Conservation (phyloP, 768 basidiomycete genomes). For the Mycena chlorophos region DNA sequence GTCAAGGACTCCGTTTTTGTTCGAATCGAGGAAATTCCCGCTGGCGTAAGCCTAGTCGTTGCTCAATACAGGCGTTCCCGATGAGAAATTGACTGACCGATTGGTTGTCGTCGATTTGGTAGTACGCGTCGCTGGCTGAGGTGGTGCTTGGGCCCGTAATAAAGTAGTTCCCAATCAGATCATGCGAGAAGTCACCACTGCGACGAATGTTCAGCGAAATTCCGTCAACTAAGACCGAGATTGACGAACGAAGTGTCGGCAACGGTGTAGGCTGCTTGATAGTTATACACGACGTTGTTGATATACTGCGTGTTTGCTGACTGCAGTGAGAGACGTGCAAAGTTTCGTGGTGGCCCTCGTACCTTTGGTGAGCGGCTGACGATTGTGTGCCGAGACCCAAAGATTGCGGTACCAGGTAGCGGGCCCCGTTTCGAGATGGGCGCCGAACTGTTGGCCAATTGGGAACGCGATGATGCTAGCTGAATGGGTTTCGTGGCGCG, state of each 20-base stretch:
- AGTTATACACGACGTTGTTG: conserved; percentile 27
- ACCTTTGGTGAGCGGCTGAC: conserved; percentile 26
- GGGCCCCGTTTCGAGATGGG: conserved; percentile 26
- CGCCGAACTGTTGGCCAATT: conserved; percentile 26
- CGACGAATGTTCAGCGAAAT: too few species aligned
- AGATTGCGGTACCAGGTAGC: conserved; percentile 27
- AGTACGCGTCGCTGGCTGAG: conserved; percentile 23
- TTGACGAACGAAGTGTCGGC: too few species aligned
- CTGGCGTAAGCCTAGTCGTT: too few species aligned
- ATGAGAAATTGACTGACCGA: too few species aligned
- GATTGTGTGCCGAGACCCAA: conserved; percentile 27
- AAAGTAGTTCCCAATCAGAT: conserved; percentile 26
- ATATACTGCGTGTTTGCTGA: conserved; percentile 26
- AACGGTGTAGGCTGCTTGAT: conserved; percentile 26
- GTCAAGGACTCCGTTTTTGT: conserved; percentile 24
- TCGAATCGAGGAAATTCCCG: conserved; percentile 25
- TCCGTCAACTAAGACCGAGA: too few species aligned
- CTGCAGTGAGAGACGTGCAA: too few species aligned
- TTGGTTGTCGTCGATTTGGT: conserved; percentile 28
- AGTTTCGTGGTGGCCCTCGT: too few species aligned
- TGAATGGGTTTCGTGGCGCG: too few species aligned
- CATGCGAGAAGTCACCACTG: conserved; percentile 24
- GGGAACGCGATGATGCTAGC: conserved; percentile 21
- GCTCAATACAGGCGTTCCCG: too few species aligned
- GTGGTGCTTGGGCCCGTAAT: conserved; percentile 26